These are phyloP conservation scores for Monosporascus cannonballus DNA, from an alignment of 2,329 filamentous ascomycete species.

Conservation along the genomic window DNA sequence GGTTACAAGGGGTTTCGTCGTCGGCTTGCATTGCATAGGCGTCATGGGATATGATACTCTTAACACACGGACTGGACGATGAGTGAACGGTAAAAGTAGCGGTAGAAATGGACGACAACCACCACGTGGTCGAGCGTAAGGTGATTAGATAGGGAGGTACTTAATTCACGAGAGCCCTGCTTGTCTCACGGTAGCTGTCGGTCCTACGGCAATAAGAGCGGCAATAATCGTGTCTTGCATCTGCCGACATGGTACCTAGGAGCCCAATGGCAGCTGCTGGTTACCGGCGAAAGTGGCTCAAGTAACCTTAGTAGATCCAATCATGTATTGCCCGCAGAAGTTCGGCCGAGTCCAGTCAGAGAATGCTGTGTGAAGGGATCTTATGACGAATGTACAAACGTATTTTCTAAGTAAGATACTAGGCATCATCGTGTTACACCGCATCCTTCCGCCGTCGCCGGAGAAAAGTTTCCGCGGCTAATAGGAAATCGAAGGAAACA, in stretches of 20 bases:
- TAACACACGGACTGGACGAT: slow-evolving; percentile 12
- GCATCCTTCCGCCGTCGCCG: neutral
- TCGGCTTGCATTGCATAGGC: slow-evolving; percentile 33
- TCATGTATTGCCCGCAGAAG: neutral
- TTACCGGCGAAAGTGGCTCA: neutral
- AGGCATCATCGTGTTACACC: neutral
- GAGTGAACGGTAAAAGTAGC: slow-evolving; percentile 5
- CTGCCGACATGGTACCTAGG: neutral
- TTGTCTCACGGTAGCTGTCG: neutral
- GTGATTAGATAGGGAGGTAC: neutral
- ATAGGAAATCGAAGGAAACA: neutral
- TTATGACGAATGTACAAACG: too few species aligned
- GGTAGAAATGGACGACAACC: neutral
- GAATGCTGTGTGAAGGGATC: too few species aligned
- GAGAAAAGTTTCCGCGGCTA: neutral
- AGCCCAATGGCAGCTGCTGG: neutral
- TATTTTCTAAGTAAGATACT: neutral
- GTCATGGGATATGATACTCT: slow-evolving; percentile 25
- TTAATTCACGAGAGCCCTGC: neutral
- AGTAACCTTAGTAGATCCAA: neutral
- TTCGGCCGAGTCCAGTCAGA: neutral
- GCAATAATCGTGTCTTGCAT: neutral
- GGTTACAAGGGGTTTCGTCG: slow-evolving; percentile 24
- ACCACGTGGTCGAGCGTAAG: neutral
- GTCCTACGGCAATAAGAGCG: neutral